Conservation (phyloP, 352 stramenopile genomes). For the Labyrinthula sp. region DNA sequence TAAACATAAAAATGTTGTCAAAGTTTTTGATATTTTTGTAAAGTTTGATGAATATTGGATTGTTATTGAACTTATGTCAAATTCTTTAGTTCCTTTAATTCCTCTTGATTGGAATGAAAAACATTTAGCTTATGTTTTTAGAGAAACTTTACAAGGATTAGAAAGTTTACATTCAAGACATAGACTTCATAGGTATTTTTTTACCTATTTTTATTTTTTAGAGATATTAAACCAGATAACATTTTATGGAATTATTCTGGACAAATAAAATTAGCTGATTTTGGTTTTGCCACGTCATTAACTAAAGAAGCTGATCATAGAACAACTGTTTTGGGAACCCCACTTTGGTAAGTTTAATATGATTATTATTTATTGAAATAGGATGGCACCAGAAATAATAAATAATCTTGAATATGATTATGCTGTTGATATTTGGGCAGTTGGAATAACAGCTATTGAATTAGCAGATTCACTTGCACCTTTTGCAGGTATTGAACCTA, state of each 20-base stretch:
- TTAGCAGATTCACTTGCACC: constrained; percentile 62
- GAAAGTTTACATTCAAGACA: constrained; percentile 40
- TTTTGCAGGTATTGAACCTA: constrained; percentile 58
- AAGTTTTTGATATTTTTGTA: constrained; percentile 37
- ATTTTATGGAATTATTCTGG: constrained; percentile 35
- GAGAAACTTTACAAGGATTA: constrained; percentile 32
- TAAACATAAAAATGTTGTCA: constrained; percentile 40
- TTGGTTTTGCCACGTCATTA: constrained; percentile 40
- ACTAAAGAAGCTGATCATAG: constrained; percentile 36
- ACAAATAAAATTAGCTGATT: constrained; percentile 38
- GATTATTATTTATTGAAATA: too few species aligned
- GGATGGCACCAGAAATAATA: constrained; percentile 77
- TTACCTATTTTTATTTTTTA: too few species aligned
- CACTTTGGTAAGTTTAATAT: too few species aligned
- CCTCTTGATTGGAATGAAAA: constrained; percentile 45
- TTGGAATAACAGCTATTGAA: constrained; percentile 62
- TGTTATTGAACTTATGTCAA: constrained; percentile 73
- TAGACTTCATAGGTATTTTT: too few species aligned
- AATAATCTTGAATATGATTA: constrained; percentile 62
- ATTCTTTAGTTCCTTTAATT: too few species aligned
- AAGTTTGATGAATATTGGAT: constrained; percentile 41
- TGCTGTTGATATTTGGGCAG: constrained; percentile 59
- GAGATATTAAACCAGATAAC: constrained; percentile 46
- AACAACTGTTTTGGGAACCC: constrained; percentile 56
- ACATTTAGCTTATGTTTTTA: constrained; percentile 40